Conservation (phyloP, 2,329 filamentous ascomycete genomes). For the Colletotrichum tofieldiae region DNA sequence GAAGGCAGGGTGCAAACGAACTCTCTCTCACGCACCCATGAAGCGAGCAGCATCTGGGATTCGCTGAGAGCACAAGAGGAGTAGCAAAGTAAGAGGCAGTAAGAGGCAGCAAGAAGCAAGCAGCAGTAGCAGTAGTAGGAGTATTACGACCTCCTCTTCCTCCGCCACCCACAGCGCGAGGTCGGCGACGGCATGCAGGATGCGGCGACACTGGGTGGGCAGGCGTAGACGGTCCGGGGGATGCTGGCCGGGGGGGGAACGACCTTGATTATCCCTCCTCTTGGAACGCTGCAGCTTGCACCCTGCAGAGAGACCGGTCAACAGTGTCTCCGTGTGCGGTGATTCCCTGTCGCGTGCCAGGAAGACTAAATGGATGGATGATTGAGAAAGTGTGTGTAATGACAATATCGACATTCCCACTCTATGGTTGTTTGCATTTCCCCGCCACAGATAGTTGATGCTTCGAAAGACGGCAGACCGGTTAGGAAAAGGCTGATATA, state of each 20-base stretch:
- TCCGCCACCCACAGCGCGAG: neutral
- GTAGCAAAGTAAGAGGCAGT: constrained; percentile 6
- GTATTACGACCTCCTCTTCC: neutral
- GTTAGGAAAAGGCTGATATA: neutral
- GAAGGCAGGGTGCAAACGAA: constrained; percentile 2
- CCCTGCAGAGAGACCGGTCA: constrained; percentile 20
- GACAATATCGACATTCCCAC: neutral
- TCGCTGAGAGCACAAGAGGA: neutral
- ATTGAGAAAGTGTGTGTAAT: constrained; percentile 6
- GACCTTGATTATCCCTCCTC: constrained; percentile 21
- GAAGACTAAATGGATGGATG: constrained; percentile 23
- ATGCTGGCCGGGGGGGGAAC: constrained; percentile 9
- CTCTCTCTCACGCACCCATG: constrained; percentile 29
- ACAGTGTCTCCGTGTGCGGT: neutral
- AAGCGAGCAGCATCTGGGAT: constrained; percentile 20
- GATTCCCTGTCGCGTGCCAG: constrained; percentile 34
- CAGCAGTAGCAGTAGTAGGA: neutral
- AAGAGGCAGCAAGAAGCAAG: constrained; percentile 13
- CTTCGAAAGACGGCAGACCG: neutral
- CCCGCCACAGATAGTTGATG: constrained; percentile 8
- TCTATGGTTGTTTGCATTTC: neutral
- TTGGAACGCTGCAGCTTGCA: constrained; percentile 20
- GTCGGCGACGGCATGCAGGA: constrained; percentile 5
- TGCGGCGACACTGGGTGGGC: constrained; percentile 2
- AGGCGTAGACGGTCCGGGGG: constrained; percentile 5